These are phyloP conservation scores for Polyporus arcularius DNA, from an alignment of 768 basidiomycete species.

Conservation along the genomic window DNA sequence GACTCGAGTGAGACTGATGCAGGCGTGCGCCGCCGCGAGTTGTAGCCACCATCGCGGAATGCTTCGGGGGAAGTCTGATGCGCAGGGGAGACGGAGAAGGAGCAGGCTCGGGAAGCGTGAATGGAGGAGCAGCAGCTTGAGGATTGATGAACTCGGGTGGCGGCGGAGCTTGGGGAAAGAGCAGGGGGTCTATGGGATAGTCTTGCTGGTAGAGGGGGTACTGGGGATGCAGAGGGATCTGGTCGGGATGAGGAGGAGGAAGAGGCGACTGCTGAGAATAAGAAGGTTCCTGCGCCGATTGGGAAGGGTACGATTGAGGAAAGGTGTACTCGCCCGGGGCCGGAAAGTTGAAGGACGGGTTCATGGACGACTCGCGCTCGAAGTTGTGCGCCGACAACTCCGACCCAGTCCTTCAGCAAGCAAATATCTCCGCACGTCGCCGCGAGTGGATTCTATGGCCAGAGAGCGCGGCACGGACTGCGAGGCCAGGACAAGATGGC, in stretches of 20 bases:
- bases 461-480: not conserved
- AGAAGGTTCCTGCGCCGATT: not conserved
- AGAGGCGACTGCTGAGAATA: slow-evolving; percentile 2
- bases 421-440: too few relatives aligned
- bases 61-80: slow-evolving; percentile 19
- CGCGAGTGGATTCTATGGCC: too few relatives aligned
- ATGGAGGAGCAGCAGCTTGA: slow-evolving; percentile 3
- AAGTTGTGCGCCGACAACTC: slow-evolving; percentile 14
- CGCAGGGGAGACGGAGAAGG: not conserved
- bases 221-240: not conserved
- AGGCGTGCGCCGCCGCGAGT: slow-evolving; percentile 22
- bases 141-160: not conserved
- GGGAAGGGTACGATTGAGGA: not conserved
- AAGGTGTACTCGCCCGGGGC: slow-evolving; percentile 16
- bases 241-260: not conserved
- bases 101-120: not conserved
- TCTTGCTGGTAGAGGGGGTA: not conserved
- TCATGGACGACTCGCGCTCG: slow-evolving; percentile 11
- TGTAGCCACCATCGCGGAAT: slow-evolving; percentile 27
- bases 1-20: slow-evolving; percentile 24
- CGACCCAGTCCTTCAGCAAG: not conserved
- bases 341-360: slow-evolving; percentile 10
- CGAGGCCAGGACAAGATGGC: slow-evolving; percentile 10
- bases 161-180: slow-evolving; percentile 4
- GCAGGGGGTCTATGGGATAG: slow-evolving; percentile 3